phyloP scores from a whole-genome alignment of 2,329 filamentous ascomycete genomes.

The Colletotrichum brevisporum region DNA sequence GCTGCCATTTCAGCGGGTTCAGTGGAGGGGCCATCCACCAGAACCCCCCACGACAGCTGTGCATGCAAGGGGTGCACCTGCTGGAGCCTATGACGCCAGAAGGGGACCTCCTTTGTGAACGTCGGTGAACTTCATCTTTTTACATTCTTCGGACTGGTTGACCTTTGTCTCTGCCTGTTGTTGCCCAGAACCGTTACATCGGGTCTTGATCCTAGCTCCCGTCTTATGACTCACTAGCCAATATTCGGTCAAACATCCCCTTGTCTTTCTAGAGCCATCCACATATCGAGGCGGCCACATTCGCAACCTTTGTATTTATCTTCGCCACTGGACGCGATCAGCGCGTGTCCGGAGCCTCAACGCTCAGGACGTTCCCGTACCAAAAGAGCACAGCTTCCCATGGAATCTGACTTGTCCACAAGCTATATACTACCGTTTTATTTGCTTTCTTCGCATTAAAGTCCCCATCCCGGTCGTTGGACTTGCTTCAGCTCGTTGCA shows the following conservation, averaged over 20 bases:
- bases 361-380: constrained; percentile 4
- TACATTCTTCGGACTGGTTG: constrained; percentile 7
- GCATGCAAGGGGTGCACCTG: constrained; percentile 34
- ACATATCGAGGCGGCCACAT: constrained; percentile 14
- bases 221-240: constrained; percentile 32
- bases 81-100: constrained; percentile 41
- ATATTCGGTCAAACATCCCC: not conserved
- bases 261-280: not conserved
- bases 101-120: constrained; percentile 7
- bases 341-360: constrained; percentile 18
- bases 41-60: constrained; percentile 27
- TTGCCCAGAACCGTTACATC: constrained; percentile 31
- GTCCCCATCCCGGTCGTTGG: no score
- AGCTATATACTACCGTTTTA: not conserved
- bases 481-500: no score
- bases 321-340: constrained; percentile 35
- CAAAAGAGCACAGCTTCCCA: constrained; percentile 3
- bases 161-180: constrained; percentile 32
- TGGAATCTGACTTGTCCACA: not conserved
- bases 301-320: constrained; percentile 11
- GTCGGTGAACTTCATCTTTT: constrained; percentile 25
- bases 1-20: constrained; percentile 35
- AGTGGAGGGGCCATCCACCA: constrained; percentile 33
- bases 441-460: no score
- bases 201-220: constrained; percentile 19